These are phyloP conservation scores for Kluyveromyces wickerhamii DNA, from an alignment of 805 yeast genomes.

Conservation along the genomic window DNA sequence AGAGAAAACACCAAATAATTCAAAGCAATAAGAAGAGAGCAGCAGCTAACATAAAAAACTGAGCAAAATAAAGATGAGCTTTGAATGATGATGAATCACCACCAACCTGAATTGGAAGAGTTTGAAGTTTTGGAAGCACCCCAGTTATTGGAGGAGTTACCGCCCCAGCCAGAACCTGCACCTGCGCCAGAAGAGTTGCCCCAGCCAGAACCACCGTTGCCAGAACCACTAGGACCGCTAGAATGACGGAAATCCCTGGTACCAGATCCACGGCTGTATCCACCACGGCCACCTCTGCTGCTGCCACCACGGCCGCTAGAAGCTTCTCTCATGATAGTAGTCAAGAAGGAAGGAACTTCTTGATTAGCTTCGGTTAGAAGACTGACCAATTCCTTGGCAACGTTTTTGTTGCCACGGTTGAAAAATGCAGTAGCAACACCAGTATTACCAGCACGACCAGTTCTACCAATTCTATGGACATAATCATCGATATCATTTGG, in stretches of 20 bases:
- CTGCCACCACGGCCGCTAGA: constrained; percentile 48
- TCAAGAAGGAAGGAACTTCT: constrained; percentile 88
- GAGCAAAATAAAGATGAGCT: not conserved
- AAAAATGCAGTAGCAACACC: constrained; percentile 98
- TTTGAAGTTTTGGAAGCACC: constrained; percentile 6
- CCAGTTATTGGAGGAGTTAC: constrained; percentile 13
- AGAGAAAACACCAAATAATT: constrained; percentile 9
- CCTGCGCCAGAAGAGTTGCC: constrained; percentile 29
- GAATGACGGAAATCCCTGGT: constrained; percentile 47
- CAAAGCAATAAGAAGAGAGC: constrained; percentile 8
- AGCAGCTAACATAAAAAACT: constrained; percentile 4
- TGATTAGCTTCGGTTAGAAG: constrained; percentile 93
- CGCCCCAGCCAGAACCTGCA: constrained; percentile 22
- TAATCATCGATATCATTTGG: constrained; percentile 97
- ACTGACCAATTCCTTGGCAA: constrained; percentile 81
- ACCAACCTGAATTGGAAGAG: constrained; percentile 18
- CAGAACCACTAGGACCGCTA: constrained; percentile 10
- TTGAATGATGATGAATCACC: constrained; percentile 12
- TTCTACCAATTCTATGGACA: constrained; percentile 99
- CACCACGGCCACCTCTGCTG: constrained; percentile 44
- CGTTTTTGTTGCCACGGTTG: constrained; percentile 88
- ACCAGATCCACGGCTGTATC: constrained; percentile 32
- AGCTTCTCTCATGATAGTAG: constrained; percentile 70
- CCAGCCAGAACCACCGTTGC: constrained; percentile 23
- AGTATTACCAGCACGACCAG: constrained; percentile 99